Base-by-base conservation (phyloP, 495 filamentous ascomycete genomes). In the Aspergillus hancockii region DNA sequence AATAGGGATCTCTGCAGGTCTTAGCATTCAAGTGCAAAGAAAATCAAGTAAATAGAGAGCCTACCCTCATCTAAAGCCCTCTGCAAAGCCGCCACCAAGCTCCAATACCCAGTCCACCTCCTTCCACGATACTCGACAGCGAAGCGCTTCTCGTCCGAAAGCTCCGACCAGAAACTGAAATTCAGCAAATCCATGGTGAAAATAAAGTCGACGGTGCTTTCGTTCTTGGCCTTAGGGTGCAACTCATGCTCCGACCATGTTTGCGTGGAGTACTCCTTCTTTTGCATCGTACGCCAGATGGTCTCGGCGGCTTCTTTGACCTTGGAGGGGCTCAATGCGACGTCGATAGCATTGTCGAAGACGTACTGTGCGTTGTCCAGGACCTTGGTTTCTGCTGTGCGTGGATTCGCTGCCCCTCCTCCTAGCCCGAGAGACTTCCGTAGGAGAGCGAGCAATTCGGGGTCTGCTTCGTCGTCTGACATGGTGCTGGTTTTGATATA, bases 121-220 rank as follows among this genome's bases (percentile, higher is more conserved):
- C 85, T 87, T 28, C 86, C 92, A 21, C 81, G 82, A 69, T 96
- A 98, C 43, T 88, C 85, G 8, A 98, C 79, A 9, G 87, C 79
- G 72, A 95, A 98, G 31, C 90, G 77, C 61, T 88, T 80, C 12
- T 83, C 78, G 32, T 81, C 76, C 6, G 72, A 60, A 52, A 77
- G 76, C 32, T 88, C 87, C 23, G 90, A 93, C 93, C 93, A 98
- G 72, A 98, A 98, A 30, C 86, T 92, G 66, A 98, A 98, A 69
- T 98, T 98, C 55, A 98, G 77, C 14, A 98, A 70, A 68, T 98
- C 94, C 91, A 98, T 95, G 14, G 89, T 89, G 70, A 98, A 97
- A 50, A 98, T 92, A 67, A 98, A 97, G 60, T 91, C 85, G 12
- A 96, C 84, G 0, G 90, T 90, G 38, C 74, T 83, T 64, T 90